phyloP scores from a whole-genome alignment of 345 rosid genomes.

The Cochlearia excelsa region DNA sequence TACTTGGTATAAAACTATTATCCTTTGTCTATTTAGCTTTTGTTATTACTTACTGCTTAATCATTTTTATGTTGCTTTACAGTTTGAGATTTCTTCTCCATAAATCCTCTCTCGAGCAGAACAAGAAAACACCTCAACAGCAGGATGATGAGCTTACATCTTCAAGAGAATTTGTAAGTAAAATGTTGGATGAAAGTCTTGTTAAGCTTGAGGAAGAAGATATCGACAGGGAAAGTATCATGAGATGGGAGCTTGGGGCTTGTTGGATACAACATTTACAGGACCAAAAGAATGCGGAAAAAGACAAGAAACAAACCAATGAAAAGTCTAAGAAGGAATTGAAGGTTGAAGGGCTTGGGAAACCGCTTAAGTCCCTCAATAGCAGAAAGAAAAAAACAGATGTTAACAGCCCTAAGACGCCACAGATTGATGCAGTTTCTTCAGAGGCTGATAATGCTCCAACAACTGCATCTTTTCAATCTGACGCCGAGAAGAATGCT shows the following conservation, averaged over 20 bases:
- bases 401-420: conserved; percentile 40
- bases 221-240: conserved; percentile 46
- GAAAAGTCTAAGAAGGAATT: conserved; percentile 77
- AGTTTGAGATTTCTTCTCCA: conserved; percentile 91
- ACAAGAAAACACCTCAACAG: conserved; percentile 42
- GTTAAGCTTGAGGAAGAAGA: conserved; percentile 72
- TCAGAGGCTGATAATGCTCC: conserved; percentile 44
- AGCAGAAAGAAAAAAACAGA: conserved; percentile 68
- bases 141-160: conserved; percentile 59
- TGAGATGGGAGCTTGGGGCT: conserved; percentile 99
- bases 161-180: conserved; percentile 60
- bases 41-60: conserved; percentile 7
- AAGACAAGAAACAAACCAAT: conserved; percentile 62
- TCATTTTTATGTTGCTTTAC: conserved; percentile 32
- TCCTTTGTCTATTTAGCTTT: conserved; percentile 14
- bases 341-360: conserved; percentile 97
- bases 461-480: conserved; percentile 42
- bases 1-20: neutral
- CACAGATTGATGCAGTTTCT: conserved; percentile 38
- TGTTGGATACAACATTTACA: conserved; percentile 98
- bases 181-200: conserved; percentile 76
- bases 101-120: conserved; percentile 48
- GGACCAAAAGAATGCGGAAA: conserved; percentile 81
- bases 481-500: conserved; percentile 48
- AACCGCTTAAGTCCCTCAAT: conserved; percentile 83